Percentiles rank a stretch among this genome's conserved stretches.
phyloP scores from a whole-genome alignment of 2,329 filamentous ascomycete genomes.

The Fonsecaea nubica region DNA sequence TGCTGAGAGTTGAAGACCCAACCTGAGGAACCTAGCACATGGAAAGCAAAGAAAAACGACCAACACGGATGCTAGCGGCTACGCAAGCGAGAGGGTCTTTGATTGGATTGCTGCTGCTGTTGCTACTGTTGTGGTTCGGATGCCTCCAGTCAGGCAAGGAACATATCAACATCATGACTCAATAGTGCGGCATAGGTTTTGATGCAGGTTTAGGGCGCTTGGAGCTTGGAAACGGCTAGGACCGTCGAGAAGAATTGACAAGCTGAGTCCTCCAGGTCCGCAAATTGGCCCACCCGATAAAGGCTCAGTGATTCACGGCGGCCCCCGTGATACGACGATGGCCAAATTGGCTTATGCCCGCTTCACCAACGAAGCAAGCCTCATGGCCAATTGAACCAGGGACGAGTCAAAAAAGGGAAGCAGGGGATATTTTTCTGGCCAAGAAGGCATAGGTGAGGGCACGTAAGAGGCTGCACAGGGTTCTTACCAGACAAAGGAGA shows the following conservation, averaged over 20 bases:
- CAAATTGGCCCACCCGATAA: not conserved
- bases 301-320: not conserved
- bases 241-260: not conserved
- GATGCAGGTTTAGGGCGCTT: not conserved
- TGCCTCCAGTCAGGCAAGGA: not conserved
- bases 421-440: not conserved
- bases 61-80: not conserved
- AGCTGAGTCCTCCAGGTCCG: conserved; percentile 1
- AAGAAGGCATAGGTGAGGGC: conserved; percentile 1
- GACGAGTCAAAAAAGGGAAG: not conserved
- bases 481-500: not conserved
- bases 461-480: not conserved
- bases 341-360: not conserved
- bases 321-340: not conserved
- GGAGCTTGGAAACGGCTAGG: not conserved
- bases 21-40: not conserved
- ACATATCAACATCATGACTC: not conserved
- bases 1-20: not conserved
- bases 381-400: not conserved
- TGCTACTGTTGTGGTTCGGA: not conserved
- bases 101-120: not conserved
- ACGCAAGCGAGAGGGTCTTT: not conserved
- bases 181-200: not conserved
- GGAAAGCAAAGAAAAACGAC: not conserved
- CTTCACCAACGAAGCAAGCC: conserved; percentile 3